These are phyloP conservation scores for Fusarium piperis DNA, from an alignment of 2,329 filamentous ascomycete species.

Conservation along the genomic window DNA sequence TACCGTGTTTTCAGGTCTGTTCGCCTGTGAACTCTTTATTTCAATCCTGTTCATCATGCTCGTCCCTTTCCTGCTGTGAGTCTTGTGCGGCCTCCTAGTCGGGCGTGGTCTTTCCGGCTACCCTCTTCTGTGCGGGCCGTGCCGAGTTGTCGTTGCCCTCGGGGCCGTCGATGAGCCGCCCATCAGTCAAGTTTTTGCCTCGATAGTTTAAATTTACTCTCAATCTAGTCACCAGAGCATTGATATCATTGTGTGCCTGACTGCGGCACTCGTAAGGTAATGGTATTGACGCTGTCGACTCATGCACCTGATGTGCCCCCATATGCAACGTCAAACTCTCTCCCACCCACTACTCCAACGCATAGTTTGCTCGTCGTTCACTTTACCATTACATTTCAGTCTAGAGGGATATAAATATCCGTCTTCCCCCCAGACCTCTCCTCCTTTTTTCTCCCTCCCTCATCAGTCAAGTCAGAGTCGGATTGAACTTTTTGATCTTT, in stretches of 20 bases:
- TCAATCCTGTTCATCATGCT: no score
- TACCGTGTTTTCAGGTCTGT: no score
- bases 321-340: neutral
- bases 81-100: no score
- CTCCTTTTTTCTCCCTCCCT: neutral
- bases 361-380: neutral
- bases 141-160: no score
- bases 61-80: no score
- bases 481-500: no score
- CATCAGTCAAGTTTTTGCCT: neutral
- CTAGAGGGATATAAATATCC: neutral
- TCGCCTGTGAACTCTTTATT: no score
- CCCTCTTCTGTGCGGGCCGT: no score
- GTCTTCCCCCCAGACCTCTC: neutral
- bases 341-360: neutral
- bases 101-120: no score
- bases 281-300: neutral
- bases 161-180: no score
- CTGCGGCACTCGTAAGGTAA: neutral
- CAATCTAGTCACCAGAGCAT: neutral
- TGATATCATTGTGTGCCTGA: neutral
- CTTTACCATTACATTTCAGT: neutral
- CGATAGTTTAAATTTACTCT: neutral
- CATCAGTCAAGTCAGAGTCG: neutral
- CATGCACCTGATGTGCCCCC: neutral